Percentiles rank a stretch among this genome's conserved stretches.
These are phyloP conservation scores for Torulaspora pretoriensis DNA, from an alignment of 1,139 yeast species.

Conservation along the genomic window DNA sequence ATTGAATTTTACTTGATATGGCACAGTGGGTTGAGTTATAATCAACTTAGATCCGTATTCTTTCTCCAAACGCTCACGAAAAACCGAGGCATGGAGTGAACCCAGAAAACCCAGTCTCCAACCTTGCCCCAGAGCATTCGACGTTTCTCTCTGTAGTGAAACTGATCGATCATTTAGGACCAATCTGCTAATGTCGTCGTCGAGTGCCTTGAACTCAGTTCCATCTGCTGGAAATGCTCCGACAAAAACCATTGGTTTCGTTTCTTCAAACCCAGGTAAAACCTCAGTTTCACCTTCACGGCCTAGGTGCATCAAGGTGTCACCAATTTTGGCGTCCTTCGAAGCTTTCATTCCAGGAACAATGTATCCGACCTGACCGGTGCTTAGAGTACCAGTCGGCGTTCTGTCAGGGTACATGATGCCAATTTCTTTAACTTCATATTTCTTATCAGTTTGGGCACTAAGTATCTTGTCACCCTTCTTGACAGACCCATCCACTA, in stretches of 20 bases:
- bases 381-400: slow-evolving; percentile 56
- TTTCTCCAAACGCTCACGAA: slow-evolving; percentile 82
- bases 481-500: slow-evolving; percentile 75
- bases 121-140: slow-evolving; percentile 93
- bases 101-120: slow-evolving; percentile 97
- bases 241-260: slow-evolving; percentile 96
- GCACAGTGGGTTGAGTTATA: slow-evolving; percentile 94
- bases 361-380: slow-evolving; percentile 94
- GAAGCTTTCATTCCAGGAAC: slow-evolving; percentile 92
- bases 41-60: slow-evolving; percentile 93
- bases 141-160: slow-evolving; percentile 81
- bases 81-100: slow-evolving; percentile 90
- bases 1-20: slow-evolving; percentile 65
- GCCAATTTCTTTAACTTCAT: slow-evolving; percentile 90
- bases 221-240: slow-evolving; percentile 99
- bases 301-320: slow-evolving; percentile 74
- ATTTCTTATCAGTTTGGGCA: slow-evolving; percentile 69
- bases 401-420: slow-evolving; percentile 88
- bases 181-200: slow-evolving; percentile 82
- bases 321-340: slow-evolving; percentile 85
- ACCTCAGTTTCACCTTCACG: slow-evolving; percentile 58
- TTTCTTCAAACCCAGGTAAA: slow-evolving; percentile 91
- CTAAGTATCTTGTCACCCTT: slow-evolving; percentile 74
- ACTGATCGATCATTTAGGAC: slow-evolving; percentile 91
- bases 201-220: slow-evolving; percentile 79